A percentile compares a stretch with the other conserved stretches of the same genome.
phyloP scores from a whole-genome alignment of 208 protist genomes.

The Crithidia brevicula region DNA sequence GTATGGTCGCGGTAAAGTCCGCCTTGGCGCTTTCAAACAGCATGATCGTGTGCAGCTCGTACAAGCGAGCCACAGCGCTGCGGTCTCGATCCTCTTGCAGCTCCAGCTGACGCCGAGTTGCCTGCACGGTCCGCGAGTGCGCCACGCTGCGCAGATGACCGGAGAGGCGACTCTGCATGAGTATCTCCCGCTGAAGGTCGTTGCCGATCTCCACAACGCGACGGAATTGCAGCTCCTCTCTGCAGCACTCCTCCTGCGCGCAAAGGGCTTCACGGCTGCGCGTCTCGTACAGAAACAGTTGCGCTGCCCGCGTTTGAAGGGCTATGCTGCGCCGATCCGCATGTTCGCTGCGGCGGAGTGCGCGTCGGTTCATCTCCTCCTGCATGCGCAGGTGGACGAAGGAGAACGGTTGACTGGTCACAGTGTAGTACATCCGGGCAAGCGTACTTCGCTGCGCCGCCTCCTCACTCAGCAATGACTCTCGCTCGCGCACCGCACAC shows the following conservation, averaged over 20 bases:
- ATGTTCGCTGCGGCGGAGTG: slow-evolving; percentile 11
- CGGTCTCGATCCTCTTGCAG: slow-evolving; percentile 24
- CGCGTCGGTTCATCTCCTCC: slow-evolving; percentile 39
- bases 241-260: slow-evolving; percentile 24
- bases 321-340: background rate
- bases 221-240: slow-evolving; percentile 36
- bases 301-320: background rate
- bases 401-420: background rate
- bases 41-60: slow-evolving; percentile 20
- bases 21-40: slow-evolving; percentile 15
- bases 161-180: slow-evolving; percentile 9
- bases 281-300: slow-evolving; percentile 14
- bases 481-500: slow-evolving; percentile 50
- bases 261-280: slow-evolving; percentile 7
- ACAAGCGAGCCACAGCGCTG: slow-evolving; percentile 18
- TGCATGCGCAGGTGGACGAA: slow-evolving; percentile 16
- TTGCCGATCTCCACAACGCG: slow-evolving; percentile 60
- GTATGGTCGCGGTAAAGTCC: slow-evolving; percentile 23
- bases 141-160: slow-evolving; percentile 22
- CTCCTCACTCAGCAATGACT: slow-evolving; percentile 39
- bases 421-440: background rate
- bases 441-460: slow-evolving; percentile 22
- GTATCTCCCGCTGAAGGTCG: slow-evolving; percentile 37
- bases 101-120: slow-evolving; percentile 15
- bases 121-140: slow-evolving; percentile 10